Evolutionary conservation across 805 yeast genomes (phyloP), one percentile per base, ranked within the genome.

Genomic region (Wickerhamiella alocasiicola): DNA sequence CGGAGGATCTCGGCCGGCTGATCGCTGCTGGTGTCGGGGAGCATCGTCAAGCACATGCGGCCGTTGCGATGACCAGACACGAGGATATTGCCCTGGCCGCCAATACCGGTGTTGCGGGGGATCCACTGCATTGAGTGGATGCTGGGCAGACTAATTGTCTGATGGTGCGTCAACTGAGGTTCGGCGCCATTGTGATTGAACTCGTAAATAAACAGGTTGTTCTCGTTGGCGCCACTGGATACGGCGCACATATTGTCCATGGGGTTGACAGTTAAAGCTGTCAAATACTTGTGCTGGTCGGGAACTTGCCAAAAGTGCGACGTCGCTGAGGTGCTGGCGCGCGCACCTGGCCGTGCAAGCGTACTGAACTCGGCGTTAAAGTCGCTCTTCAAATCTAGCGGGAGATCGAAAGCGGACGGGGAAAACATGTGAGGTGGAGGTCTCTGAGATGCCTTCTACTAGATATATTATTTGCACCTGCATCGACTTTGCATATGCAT

Each of bases 61-160:
- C 95, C 95, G 44, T 74, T 72, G 39, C 68, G 70, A 55, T 84
- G 91, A 9, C 94, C 95, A 0, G 93, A 69, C 3, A 64, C 61
- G 1, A 64, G 49, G 9, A 68, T 64, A 65, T 63, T 65, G 61
- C 76, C 73, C 41, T 67, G 50, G n/a, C 48, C 43, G 24, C 64
- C 64, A 25, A 55, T 49, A 12, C 46, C 43, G 7, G 56, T 52
- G 15, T 43, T 39, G 44, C 66, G 58, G 1, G 65, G 54, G 3
- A 59, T 60, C 68, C 68, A 64, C 11, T 54, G 44, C 34, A 74
- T 60, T 1, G 72, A 59, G 51, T 68, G 65, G 38, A 74, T 70
- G 42, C 66, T 64, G 3, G 78, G 75, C 35, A 74, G 61, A 1
- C 73, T 53, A 36, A 74, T 68, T 9, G 80, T 74, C 51, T 70